Evolutionary conservation across 2,329 filamentous ascomycete genomes (phyloP).

Genomic region (Fusarium sp.): DNA sequence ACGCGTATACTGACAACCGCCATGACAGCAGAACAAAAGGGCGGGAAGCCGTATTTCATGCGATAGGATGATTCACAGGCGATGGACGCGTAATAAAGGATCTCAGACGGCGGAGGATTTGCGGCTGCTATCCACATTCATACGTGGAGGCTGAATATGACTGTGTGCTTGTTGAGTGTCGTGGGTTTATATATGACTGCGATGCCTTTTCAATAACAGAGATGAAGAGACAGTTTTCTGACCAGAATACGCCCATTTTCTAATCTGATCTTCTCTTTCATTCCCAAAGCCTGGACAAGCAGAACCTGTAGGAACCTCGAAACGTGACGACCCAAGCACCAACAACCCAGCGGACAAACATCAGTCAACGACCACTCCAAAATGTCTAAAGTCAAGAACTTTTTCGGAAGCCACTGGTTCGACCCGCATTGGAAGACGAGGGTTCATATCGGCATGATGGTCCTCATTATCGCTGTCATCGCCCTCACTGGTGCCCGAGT

Average conservation of each 20-base stretch:
- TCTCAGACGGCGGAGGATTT: neutral
- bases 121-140: neutral
- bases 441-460: conserved; percentile 8
- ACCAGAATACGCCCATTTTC: neutral
- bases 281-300: too few species aligned
- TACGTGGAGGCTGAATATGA: neutral
- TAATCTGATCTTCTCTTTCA: neutral
- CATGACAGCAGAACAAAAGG: neutral
- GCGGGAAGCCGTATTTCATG: neutral
- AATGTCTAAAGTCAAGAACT: conserved; percentile 15
- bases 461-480: conserved; percentile 13
- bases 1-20: conserved; percentile 6
- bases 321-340: neutral
- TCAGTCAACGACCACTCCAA: neutral
- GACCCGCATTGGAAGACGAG: conserved; percentile 29
- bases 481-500: conserved; percentile 25
- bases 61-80: neutral
- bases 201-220: neutral
- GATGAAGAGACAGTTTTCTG: neutral
- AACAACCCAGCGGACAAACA: neutral
- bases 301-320: neutral
- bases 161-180: neutral
- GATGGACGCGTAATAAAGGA: neutral
- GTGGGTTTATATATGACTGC: neutral
- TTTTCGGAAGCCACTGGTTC: conserved; percentile 29